Percentiles rank a stretch among this genome's conserved stretches.
Conservation (phyloP, 768 basidiomycete genomes). For the Auricularia sp. region DNA sequence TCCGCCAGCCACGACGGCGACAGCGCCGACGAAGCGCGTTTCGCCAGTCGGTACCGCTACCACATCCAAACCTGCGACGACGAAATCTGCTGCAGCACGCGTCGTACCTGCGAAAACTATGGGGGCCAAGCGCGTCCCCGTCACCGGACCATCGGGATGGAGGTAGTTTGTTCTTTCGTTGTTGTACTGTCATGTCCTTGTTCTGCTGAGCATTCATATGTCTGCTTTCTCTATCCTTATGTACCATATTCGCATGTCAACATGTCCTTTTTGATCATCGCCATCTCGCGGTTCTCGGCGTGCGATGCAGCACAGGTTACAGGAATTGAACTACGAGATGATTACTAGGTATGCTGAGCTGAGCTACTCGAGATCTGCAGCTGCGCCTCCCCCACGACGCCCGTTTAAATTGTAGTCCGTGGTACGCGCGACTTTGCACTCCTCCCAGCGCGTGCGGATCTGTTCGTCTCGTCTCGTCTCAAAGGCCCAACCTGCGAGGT, state of each 20-base stretch:
- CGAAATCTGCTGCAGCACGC: background rate
- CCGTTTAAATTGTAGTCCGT: constrained; percentile 66
- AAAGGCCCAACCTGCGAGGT: no score
- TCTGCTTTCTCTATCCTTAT: no score
- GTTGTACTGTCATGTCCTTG: background rate
- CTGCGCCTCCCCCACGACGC: constrained; percentile 37
- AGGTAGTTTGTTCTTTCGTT: background rate
- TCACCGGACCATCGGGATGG: background rate
- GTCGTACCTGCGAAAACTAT: background rate
- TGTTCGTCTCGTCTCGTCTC: no score
- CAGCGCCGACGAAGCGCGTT: background rate
- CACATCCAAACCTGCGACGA: background rate
- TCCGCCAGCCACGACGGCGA: background rate
- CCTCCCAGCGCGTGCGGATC: constrained; percentile 47
- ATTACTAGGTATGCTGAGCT: no score
- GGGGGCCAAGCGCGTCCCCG: background rate
- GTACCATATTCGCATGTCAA: no score
- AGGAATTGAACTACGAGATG: no score
- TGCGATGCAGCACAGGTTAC: no score
- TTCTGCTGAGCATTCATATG: background rate
- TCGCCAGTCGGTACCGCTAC: background rate
- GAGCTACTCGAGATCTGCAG: constrained; percentile 9
- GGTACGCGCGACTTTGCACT: constrained; percentile 52
- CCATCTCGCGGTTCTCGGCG: background rate
- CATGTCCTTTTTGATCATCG: no score